These are phyloP conservation scores for Vaccinium corymbosum DNA, from an alignment of 148 eudicot genomes.

Conservation along the genomic window DNA sequence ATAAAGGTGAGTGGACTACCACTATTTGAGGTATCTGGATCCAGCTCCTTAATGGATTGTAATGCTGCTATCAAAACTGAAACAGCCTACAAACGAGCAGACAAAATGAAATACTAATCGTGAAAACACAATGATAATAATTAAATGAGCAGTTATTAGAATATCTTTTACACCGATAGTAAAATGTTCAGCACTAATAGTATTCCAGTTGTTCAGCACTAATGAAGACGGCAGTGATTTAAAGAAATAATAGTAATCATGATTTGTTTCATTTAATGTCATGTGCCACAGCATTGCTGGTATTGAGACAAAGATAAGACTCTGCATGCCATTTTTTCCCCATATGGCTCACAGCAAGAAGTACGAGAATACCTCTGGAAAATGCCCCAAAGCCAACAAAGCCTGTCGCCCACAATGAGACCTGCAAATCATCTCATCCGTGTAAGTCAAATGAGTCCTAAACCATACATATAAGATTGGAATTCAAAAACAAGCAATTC, in stretches of 20 bases:
- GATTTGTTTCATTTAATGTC: background rate
- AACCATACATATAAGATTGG: background rate
- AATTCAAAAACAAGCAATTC: slow-evolving; percentile 7
- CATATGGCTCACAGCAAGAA: slow-evolving; percentile 12
- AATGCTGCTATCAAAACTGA: slow-evolving; percentile 69
- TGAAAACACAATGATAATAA: background rate
- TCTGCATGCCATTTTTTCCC: background rate
- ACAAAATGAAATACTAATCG: background rate
- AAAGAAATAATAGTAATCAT: background rate
- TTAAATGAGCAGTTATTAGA: background rate
- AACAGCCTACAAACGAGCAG: slow-evolving; percentile 56
- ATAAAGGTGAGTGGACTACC: slow-evolving; percentile 36
- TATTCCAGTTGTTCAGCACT: background rate
- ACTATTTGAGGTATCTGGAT: slow-evolving; percentile 47
- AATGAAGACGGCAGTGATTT: background rate
- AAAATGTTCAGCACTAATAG: background rate
- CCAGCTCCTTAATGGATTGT: slow-evolving; percentile 77
- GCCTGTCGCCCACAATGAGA: slow-evolving; percentile 95
- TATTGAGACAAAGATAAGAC: background rate
- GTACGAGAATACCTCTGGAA: slow-evolving; percentile 71
- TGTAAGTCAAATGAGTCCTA: slow-evolving; percentile 2
- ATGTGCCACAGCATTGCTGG: background rate
- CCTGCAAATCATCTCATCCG: slow-evolving; percentile 41
- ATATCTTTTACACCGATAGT: background rate
- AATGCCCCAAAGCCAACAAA: slow-evolving; percentile 70